Conservation (phyloP, 768 basidiomycete species). For the Gelatoporia subvermispora region DNA sequence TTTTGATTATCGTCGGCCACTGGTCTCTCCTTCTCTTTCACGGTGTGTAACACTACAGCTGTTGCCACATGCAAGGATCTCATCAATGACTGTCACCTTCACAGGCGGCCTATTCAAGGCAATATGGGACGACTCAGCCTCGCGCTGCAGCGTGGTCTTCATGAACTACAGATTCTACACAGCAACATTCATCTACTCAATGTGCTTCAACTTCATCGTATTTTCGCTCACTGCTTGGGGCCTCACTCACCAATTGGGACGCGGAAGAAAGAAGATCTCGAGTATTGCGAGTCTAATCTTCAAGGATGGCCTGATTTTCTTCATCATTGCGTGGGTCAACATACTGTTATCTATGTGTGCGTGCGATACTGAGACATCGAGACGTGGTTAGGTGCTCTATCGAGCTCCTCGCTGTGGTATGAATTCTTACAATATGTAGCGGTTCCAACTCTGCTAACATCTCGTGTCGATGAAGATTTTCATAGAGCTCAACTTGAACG, state of each 20-base stretch:
- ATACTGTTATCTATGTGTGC: background rate
- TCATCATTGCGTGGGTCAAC: slow-evolving; percentile 61
- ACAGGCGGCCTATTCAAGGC: slow-evolving; percentile 65
- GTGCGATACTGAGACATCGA: too few species aligned
- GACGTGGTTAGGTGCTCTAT: slow-evolving; percentile 30
- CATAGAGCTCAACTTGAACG: slow-evolving; percentile 62
- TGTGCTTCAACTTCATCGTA: slow-evolving; percentile 66
- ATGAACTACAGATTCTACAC: slow-evolving; percentile 63
- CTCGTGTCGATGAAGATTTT: slow-evolving; percentile 45
- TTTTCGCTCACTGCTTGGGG: slow-evolving; percentile 58
- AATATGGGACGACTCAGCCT: slow-evolving; percentile 42
- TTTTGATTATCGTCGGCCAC: slow-evolving; percentile 59
- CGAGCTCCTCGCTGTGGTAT: slow-evolving; percentile 20
- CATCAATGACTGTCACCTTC: background rate
- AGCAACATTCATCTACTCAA: slow-evolving; percentile 71
- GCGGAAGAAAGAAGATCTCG: slow-evolving; percentile 27
- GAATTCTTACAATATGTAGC: too few species aligned
- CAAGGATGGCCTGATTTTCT: slow-evolving; percentile 70
- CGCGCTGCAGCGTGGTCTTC: slow-evolving; percentile 49
- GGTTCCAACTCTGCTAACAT: too few species aligned
- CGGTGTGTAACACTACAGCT: slow-evolving; percentile 47
- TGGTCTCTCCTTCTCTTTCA: slow-evolving; percentile 56
- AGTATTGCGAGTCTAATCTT: slow-evolving; percentile 62
- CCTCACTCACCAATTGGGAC: slow-evolving; percentile 31
- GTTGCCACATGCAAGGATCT: too few species aligned